Evolutionary conservation across 208 protist genomes (phyloP).

Genomic region (Plasmodiophora brassicae): DNA sequence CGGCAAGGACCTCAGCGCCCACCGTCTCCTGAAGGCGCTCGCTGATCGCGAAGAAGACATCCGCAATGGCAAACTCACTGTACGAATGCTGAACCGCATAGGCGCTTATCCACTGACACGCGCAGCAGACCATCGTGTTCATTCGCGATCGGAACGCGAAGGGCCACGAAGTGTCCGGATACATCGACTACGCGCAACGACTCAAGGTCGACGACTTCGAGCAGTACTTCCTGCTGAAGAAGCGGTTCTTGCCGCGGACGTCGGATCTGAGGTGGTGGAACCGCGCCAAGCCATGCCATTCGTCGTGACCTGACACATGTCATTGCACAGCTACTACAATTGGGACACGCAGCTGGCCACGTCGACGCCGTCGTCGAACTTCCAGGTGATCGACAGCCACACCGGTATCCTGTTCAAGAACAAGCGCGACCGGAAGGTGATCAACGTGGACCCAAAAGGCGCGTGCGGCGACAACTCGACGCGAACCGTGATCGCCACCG

Average conservation of each 20-base stretch:
- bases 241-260: constrained; percentile 81
- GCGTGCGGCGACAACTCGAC: constrained; percentile 82
- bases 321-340: constrained; percentile 67
- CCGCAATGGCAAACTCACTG: constrained; percentile 81
- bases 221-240: constrained; percentile 59
- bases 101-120: background rate
- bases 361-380: constrained; percentile 66
- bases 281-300: constrained; percentile 57
- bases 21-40: constrained; percentile 82
- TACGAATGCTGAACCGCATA: background rate
- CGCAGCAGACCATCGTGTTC: constrained; percentile 83
- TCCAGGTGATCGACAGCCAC: constrained; percentile 92
- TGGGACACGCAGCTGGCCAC: constrained; percentile 69
- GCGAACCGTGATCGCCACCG: constrained; percentile 77
- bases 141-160: constrained; percentile 80
- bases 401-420: constrained; percentile 92
- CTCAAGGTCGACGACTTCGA: constrained; percentile 82
- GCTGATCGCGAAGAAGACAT: constrained; percentile 90
- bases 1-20: constrained; percentile 73
- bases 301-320: background rate
- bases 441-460: constrained; percentile 88
- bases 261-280: constrained; percentile 95
- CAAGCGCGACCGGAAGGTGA: constrained; percentile 92
- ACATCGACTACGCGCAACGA: constrained; percentile 94
- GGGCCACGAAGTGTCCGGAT: constrained; percentile 90